Conservation (phyloP, 768 basidiomycete genomes). For the Boletus patriciae region DNA sequence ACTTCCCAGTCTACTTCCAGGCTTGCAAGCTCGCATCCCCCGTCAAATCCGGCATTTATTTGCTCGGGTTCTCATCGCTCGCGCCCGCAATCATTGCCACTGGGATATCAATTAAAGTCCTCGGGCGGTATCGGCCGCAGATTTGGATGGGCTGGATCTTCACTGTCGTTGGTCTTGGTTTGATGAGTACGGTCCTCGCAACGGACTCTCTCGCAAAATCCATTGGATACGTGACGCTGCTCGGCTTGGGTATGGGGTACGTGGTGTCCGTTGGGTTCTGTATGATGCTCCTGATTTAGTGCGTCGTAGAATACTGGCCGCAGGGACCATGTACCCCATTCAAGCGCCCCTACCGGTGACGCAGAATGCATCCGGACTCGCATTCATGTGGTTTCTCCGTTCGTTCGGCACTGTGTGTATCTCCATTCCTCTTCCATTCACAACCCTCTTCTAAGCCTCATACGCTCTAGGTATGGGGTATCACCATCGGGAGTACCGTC, state of each 20-base stretch:
- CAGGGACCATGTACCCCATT: conserved; percentile 38
- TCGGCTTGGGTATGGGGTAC: background rate
- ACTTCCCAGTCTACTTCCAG: no score
- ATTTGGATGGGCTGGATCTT: no score
- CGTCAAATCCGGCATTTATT: no score
- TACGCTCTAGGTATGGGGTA: conserved; percentile 44
- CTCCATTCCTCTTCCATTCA: background rate
- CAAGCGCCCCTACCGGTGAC: background rate
- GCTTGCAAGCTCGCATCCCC: no score
- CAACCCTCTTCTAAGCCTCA: background rate
- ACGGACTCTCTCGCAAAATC: no score
- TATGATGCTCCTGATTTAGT: background rate
- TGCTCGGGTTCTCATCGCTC: no score
- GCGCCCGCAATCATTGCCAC: no score
- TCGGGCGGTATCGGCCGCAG: no score
- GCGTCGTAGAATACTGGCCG: background rate
- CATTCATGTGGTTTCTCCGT: background rate
- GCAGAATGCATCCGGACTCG: background rate
- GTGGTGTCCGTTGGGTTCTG: background rate
- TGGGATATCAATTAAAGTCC: no score
- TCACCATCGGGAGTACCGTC: conserved; percentile 47
- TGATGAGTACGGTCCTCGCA: no score
- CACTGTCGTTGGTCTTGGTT: no score
- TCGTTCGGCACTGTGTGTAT: conserved; percentile 33
- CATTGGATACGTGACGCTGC: conserved; percentile 7